These are phyloP conservation scores for Aspergillus caelatus DNA, from an alignment of 2,329 filamentous ascomycete species.

Conservation along the genomic window DNA sequence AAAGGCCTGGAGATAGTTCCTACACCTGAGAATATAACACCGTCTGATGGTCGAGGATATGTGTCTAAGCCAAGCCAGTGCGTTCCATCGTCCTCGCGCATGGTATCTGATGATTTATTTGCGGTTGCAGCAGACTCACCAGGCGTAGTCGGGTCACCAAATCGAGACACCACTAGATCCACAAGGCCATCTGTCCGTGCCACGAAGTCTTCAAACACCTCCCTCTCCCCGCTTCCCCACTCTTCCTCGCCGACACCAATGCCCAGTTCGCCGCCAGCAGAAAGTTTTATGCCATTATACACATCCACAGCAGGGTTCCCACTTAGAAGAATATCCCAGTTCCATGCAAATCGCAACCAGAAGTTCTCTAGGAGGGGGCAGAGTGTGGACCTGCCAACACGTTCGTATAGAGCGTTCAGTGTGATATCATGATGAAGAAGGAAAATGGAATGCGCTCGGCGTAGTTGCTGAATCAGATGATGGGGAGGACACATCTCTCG, in stretches of 20 bases:
- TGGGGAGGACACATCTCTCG: constrained; percentile 84
- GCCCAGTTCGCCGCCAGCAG: constrained; percentile 86
- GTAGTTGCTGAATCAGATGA: constrained; percentile 76
- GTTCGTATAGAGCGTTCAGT: constrained; percentile 69
- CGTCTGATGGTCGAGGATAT: constrained; percentile 72
- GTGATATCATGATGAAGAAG: constrained; percentile 82
- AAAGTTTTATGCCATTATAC: constrained; percentile 82
- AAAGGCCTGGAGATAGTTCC: constrained; percentile 73
- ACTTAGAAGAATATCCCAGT: constrained; percentile 87
- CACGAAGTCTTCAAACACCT: constrained; percentile 88
- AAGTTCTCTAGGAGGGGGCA: constrained; percentile 73
- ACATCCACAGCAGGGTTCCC: constrained; percentile 82
- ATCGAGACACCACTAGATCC: constrained; percentile 85
- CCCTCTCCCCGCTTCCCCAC: constrained; percentile 87
- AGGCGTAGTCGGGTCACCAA: constrained; percentile 61
- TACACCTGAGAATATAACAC: constrained; percentile 81
- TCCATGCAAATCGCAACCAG: constrained; percentile 70
- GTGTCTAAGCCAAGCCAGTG: constrained; percentile 75
- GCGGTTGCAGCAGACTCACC: constrained; percentile 23
- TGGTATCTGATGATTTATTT: constrained; percentile 19
- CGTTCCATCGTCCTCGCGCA: constrained; percentile 29
- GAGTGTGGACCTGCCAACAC: constrained; percentile 68
- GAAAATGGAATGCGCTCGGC: constrained; percentile 81
- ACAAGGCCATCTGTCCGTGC: constrained; percentile 78
- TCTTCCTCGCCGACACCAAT: constrained; percentile 96